Conservation (phyloP, 108 stramenopile genomes). For the Fistulifera pelliculosa region DNA sequence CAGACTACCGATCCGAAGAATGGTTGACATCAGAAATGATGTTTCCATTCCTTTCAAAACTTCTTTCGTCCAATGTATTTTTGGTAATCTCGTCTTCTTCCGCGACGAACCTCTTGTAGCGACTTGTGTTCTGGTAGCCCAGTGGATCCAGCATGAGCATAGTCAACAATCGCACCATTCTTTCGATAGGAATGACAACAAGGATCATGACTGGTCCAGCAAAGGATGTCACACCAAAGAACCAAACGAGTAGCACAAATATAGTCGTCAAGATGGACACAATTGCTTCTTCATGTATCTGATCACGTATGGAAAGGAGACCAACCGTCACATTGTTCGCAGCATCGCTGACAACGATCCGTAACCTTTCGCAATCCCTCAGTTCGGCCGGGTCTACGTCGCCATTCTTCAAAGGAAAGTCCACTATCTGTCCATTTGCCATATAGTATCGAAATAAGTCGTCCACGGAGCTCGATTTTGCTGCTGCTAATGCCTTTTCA, state of each 20-base stretch:
- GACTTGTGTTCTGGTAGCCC: conserved; percentile 60
- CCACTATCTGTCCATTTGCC: conserved; percentile 8
- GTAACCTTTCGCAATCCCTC: conserved; percentile 45
- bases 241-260: conserved; percentile 60
- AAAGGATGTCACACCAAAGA: conserved; percentile 64
- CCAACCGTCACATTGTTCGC: conserved; percentile 26
- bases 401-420: conserved; percentile 16
- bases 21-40: conserved; percentile 81
- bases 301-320: conserved; percentile 26
- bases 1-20: conserved; percentile 84
- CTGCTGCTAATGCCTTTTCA: conserved; percentile 35
- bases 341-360: conserved; percentile 24
- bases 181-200: conserved; percentile 74
- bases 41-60: conserved; percentile 74
- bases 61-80: conserved; percentile 60
- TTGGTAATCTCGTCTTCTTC: conserved; percentile 52
- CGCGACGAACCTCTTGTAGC: conserved; percentile 45
- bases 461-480: conserved; percentile 42
- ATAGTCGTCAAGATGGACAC: conserved; percentile 41
- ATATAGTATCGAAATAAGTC: conserved; percentile 33
- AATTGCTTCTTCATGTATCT: conserved; percentile 15
- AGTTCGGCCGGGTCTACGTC: conserved; percentile 15
- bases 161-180: conserved; percentile 57
- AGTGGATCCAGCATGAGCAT: conserved; percentile 80
- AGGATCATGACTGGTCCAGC: conserved; percentile 62